Evolutionary conservation across 768 basidiomycete species (phyloP).

Genomic region (Mycena albidolilacea): DNA sequence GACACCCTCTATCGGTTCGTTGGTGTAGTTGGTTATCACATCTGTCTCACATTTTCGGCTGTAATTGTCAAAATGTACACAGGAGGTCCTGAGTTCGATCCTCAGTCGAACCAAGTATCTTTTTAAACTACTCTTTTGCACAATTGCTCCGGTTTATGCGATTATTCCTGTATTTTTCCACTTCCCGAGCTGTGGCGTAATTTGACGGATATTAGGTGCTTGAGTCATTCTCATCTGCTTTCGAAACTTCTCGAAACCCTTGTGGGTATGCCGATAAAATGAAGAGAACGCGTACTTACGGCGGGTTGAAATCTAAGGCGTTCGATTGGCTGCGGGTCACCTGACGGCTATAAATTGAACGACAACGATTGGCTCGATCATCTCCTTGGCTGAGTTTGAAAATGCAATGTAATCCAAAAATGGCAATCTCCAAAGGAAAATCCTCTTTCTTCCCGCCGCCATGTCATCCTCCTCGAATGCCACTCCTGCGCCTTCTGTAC

Average conservation of each 20-base stretch:
- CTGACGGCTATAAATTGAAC: not conserved
- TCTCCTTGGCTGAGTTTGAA: not conserved
- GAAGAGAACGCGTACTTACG: not conserved
- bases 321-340: constrained; percentile 7
- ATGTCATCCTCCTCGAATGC: constrained; percentile 34
- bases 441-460: constrained; percentile 32
- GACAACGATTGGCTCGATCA: constrained; percentile 15
- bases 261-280: not conserved
- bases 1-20: not conserved
- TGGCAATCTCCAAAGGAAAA: constrained; percentile 12
- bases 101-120: constrained; percentile 30
- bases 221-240: too few relatives aligned
- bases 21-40: constrained; percentile 36
- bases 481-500: constrained; percentile 36
- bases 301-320: not conserved
- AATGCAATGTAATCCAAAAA: not conserved
- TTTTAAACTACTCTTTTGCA: not conserved
- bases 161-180: too few relatives aligned
- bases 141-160: too few relatives aligned
- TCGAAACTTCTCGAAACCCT: not conserved
- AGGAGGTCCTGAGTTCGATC: constrained; percentile 35
- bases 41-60: constrained; percentile 28
- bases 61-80: not conserved
- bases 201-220: too few relatives aligned
- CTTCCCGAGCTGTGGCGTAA: too few relatives aligned